Base-by-base conservation (phyloP, 345 rosid genomes). In the Syzygium aqueum region DNA sequence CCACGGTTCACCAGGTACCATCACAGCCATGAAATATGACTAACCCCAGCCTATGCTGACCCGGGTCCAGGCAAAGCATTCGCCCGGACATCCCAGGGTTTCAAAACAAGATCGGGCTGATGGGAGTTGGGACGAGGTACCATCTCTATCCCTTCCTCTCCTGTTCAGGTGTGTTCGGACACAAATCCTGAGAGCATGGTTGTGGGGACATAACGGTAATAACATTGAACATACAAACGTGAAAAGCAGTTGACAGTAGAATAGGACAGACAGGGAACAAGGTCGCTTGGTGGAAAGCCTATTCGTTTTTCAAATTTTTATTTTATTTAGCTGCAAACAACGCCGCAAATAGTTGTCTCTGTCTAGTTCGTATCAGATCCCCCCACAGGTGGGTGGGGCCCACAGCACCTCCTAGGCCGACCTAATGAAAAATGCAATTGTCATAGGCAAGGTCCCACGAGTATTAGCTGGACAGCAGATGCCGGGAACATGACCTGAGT, bases 401-500 rank as follows among this genome's bases (percentile, higher is more conserved):
- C 80, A 73, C 49, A 19, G 23, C 25, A 25, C 25, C 43, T 9
- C 80, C 51, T 49, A 46, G 85, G 25, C 43, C 54, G 22, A 2
- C 14, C 14, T 51, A 84, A 4, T n/a, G 40, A 84, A 54, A 1
- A 15, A 15, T 15, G 56, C 49, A 23, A 51, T n/a, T 84, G 85
- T 51, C 85, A 7, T 84, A 33, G 46, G 49, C 46, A 5, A 5
- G 80, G 63, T 16, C 85, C 85, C 46, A 51, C 85, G 19, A 53
- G 9, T 19, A 40, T 84, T 84, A 49, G 85, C 85, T 84, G 85
- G 85, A 84, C 54, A 84, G 85, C 85, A 84, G 40, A 84, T 84
- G 63, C 85, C 16, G 53, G 43, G 85, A 84, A 21, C 30, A 30
- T 30, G 43, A 2, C 53, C 10, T 0, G 46, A 30, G 61, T 19